These are phyloP conservation scores for Picea glauca DNA, from an alignment of 75 land plant genomes.

Conservation along the genomic window DNA sequence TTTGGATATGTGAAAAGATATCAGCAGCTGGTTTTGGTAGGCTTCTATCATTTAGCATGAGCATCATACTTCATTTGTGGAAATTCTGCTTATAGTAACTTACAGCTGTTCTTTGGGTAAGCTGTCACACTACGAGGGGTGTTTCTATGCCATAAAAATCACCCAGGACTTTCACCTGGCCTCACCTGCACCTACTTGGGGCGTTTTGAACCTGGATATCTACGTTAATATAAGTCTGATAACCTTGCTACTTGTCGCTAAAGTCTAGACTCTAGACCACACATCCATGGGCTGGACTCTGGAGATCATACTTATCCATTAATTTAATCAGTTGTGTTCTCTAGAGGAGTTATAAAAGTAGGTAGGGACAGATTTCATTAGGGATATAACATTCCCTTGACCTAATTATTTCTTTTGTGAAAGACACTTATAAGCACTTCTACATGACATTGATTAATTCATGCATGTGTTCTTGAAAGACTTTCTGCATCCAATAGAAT, in stretches of 20 bases:
- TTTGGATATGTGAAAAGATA: slow-evolving; percentile 93
- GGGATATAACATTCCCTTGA: background rate
- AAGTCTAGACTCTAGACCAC: no score
- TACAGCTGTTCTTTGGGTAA: no score
- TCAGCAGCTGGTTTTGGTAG: slow-evolving; percentile 96
- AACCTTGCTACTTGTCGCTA: no score
- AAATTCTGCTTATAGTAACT: no score
- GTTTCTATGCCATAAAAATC: no score
- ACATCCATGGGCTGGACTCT: no score
- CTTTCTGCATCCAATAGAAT: background rate
- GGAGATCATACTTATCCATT: background rate
- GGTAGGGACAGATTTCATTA: background rate
- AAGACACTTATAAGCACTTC: background rate
- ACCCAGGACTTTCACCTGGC: no score
- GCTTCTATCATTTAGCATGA: slow-evolving; percentile 1
- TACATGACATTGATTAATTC: background rate
- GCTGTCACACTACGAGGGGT: no score
- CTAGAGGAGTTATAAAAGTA: background rate
- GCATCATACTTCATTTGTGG: no score
- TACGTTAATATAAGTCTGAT: no score
- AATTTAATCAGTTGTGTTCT: background rate
- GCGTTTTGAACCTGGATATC: no score
- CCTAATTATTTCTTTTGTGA: background rate
- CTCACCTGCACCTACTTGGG: no score
- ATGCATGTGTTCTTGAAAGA: background rate